A percentile compares a stretch with the other conserved stretches of the same genome.
phyloP scores from a whole-genome alignment of 805 yeast species.

The Tetrapisispora phaffii region DNA sequence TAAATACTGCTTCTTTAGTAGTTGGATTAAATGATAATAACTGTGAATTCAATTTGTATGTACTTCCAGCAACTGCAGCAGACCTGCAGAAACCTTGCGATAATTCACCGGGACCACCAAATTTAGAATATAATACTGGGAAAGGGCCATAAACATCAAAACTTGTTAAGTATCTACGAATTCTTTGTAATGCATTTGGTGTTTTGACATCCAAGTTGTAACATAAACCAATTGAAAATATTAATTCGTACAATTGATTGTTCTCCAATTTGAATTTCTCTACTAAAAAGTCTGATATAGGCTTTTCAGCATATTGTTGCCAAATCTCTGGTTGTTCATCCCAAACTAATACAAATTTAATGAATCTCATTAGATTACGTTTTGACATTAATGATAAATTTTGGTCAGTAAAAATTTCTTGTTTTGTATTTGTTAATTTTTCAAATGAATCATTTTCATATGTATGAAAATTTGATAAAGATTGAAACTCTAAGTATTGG shows the following conservation, averaged over 20 bases:
- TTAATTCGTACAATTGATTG: slow-evolving; percentile 73
- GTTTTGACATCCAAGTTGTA: slow-evolving; percentile 51
- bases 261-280: slow-evolving; percentile 59
- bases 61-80: slow-evolving; percentile 96
- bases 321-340: slow-evolving; percentile 50
- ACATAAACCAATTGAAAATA: slow-evolving; percentile 78
- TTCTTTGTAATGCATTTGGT: slow-evolving; percentile 66
- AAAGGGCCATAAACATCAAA: slow-evolving; percentile 90
- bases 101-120: slow-evolving; percentile 92
- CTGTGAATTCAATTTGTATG: slow-evolving; percentile 71
- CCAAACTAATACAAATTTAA: slow-evolving; percentile 75
- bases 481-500: slow-evolving; percentile 85
- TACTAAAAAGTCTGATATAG: slow-evolving; percentile 50
- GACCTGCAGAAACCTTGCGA: slow-evolving; percentile 95
- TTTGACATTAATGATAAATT: slow-evolving; percentile 64
- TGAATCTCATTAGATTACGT: slow-evolving; percentile 74
- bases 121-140: slow-evolving; percentile 85
- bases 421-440: slow-evolving; percentile 75
- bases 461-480: slow-evolving; percentile 83
- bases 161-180: slow-evolving; percentile 72
- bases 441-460: slow-evolving; percentile 86
- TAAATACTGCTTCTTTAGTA: slow-evolving; percentile 56
- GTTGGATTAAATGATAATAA: slow-evolving; percentile 56
- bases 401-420: slow-evolving; percentile 88
- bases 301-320: slow-evolving; percentile 42